Evolutionary conservation across 495 filamentous ascomycete species (phyloP).

Genomic region (Trichoderma reesei): DNA sequence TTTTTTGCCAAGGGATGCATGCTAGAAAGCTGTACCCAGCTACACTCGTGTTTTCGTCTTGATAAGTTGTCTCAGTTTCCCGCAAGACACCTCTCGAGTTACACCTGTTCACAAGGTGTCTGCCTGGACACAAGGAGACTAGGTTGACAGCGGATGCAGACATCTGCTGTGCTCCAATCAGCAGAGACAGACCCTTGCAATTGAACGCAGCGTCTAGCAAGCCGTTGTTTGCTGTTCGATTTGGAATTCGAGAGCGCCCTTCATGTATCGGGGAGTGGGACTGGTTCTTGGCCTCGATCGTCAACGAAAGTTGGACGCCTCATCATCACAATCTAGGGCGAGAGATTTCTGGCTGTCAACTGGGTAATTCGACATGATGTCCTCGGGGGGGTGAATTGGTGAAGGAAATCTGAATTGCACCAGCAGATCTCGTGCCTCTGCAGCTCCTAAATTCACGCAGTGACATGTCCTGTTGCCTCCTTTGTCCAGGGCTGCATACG

Average conservation of each 20-base stretch:
- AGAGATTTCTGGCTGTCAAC: background rate
- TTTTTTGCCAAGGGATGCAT: constrained; percentile 48
- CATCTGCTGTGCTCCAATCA: constrained; percentile 15
- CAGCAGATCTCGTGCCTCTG: background rate
- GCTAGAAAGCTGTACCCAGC: constrained; percentile 49
- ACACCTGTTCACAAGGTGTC: background rate
- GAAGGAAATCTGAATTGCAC: constrained; percentile 39
- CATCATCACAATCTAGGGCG: constrained; percentile 2
- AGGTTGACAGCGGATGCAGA: constrained; percentile 27
- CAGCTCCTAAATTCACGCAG: background rate
- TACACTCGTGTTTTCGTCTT: constrained; percentile 16
- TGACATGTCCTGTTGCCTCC: constrained; percentile 23
- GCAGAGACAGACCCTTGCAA: background rate
- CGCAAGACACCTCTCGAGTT: background rate
- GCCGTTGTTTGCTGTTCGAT: background rate
- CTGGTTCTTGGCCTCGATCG: background rate
- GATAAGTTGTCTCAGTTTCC: background rate
- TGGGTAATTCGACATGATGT: constrained; percentile 39
- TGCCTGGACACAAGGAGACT: constrained; percentile 22
- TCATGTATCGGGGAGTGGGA: too few relatives aligned
- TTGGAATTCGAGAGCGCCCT: background rate
- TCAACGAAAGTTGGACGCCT: background rate
- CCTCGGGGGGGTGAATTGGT: constrained; percentile 64
- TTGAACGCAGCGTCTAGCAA: background rate
- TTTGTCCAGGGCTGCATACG: constrained; percentile 45